These are phyloP conservation scores for Debaryomyces tyrocola DNA, from an alignment of 805 yeast species.

Conservation along the genomic window DNA sequence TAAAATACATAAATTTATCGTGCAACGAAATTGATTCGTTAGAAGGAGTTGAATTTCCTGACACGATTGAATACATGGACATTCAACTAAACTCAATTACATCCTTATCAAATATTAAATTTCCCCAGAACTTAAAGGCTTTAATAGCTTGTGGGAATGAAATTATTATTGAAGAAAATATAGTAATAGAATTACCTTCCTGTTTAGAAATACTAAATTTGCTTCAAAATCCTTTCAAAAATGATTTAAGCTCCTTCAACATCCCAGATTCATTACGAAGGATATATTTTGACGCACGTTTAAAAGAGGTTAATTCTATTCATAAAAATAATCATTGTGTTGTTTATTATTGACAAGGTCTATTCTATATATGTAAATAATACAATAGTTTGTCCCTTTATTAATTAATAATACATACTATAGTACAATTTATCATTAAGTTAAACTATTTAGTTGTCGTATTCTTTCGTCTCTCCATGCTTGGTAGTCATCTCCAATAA, in stretches of 20 bases:
- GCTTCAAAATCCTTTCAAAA: conserved; percentile 12
- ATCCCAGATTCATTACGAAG: conserved; percentile 10
- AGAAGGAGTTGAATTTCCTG: conserved; percentile 10
- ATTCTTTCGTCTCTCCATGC: conserved; percentile 41
- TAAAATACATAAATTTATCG: conserved; percentile 13
- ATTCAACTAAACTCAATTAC: conserved; percentile 12
- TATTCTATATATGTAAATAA: no score
- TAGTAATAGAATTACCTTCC: conserved; percentile 11
- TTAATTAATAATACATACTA: conserved; percentile 2
- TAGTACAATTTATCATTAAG: background rate
- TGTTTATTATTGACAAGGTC: background rate
- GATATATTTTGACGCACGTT: conserved; percentile 12
- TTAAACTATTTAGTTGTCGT: conserved; percentile 18
- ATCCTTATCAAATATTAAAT: conserved; percentile 7
- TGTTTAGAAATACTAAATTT: conserved; percentile 12
- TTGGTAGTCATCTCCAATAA: conserved; percentile 41
- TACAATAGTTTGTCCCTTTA: background rate
- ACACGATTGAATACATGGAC: conserved; percentile 13
- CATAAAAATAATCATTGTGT: background rate
- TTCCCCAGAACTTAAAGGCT: conserved; percentile 12
- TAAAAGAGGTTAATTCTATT: conserved; percentile 1
- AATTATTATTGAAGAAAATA: conserved; percentile 13
- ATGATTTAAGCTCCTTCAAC: conserved; percentile 9
- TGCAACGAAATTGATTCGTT: conserved; percentile 12
- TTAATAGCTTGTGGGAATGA: conserved; percentile 16